phyloP scores from a whole-genome alignment of 164 flowering plant genomes.

The Akebia trifoliata region DNA sequence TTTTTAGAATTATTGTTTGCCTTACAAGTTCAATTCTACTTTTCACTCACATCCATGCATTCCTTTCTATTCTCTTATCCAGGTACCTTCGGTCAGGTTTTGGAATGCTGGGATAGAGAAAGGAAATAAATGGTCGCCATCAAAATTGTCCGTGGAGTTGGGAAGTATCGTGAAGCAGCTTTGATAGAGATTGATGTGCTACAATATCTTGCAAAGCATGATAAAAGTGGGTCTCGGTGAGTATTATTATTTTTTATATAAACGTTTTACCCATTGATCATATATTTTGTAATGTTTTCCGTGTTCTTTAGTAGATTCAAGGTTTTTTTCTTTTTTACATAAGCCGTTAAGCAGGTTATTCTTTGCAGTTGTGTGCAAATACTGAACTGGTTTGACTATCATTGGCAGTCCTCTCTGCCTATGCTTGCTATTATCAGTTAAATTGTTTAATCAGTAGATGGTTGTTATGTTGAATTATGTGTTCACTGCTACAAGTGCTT shows the following conservation, averaged over 20 bases:
- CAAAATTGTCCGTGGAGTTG: constrained; percentile 79
- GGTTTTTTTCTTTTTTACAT: constrained; percentile 16
- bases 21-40: too few relatives aligned
- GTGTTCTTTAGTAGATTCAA: constrained; percentile 14
- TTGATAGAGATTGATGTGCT: constrained; percentile 89
- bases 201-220: constrained; percentile 71
- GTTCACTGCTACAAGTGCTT: too few relatives aligned
- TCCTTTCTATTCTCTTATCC: constrained; percentile 8
- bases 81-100: constrained; percentile 99
- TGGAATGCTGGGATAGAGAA: too few relatives aligned
- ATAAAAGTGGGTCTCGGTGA: constrained; percentile 77
- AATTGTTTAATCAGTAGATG: too few relatives aligned
- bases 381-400: too few relatives aligned
- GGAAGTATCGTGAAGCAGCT: constrained; percentile 90
- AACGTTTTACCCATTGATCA: too few relatives aligned
- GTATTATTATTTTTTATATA: constrained; percentile 12
- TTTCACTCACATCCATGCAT: not conserved
- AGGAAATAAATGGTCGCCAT: constrained; percentile 85
- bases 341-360: constrained; percentile 62
- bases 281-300: too few relatives aligned
- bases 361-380: constrained; percentile 99
- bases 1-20: too few relatives aligned
- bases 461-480: not conserved
- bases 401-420: too few relatives aligned
- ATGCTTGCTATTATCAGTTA: too few relatives aligned